Conservation (phyloP, 2,329 filamentous ascomycete species). For the Pleomassaria siparia region DNA sequence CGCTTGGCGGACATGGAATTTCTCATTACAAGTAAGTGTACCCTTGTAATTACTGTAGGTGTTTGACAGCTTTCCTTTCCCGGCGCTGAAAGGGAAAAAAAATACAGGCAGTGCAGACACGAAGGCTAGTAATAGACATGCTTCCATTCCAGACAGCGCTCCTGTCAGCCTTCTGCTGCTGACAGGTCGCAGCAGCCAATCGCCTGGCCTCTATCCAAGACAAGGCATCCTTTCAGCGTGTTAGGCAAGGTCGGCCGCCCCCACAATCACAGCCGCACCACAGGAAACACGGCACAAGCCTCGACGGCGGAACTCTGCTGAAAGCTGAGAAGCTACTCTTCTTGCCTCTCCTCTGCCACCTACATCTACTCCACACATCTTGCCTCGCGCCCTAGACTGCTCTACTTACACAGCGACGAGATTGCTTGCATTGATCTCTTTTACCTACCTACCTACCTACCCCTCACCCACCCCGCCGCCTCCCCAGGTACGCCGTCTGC, state of each 20-base stretch:
- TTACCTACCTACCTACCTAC: slow-evolving; percentile 23
- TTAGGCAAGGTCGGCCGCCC: slow-evolving; percentile 24
- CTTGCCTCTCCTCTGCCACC: slow-evolving; percentile 1
- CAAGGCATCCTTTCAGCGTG: slow-evolving; percentile 20
- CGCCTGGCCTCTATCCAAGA: slow-evolving; percentile 9
- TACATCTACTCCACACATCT: background rate
- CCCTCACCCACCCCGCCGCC: slow-evolving; percentile 32
- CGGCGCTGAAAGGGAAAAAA: background rate
- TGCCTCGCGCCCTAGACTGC: slow-evolving; percentile 10
- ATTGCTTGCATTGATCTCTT: too few species aligned
- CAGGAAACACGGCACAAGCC: slow-evolving; percentile 21
- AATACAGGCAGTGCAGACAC: background rate
- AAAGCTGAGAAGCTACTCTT: slow-evolving; percentile 20
- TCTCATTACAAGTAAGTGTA: background rate
- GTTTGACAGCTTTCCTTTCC: too few species aligned
- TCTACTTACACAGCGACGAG: background rate
- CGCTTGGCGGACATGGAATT: background rate
- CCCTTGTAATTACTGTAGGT: too few species aligned
- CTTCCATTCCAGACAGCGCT: background rate
- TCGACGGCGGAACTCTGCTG: slow-evolving; percentile 6
- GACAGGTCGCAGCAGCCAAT: background rate
- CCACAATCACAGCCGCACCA: slow-evolving; percentile 30
- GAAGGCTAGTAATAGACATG: background rate
- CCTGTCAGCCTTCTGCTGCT: background rate
- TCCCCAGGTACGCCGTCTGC: slow-evolving; percentile 28